Base-by-base conservation (phyloP, 129 eudicot species). In the Glebionis coronaria region DNA sequence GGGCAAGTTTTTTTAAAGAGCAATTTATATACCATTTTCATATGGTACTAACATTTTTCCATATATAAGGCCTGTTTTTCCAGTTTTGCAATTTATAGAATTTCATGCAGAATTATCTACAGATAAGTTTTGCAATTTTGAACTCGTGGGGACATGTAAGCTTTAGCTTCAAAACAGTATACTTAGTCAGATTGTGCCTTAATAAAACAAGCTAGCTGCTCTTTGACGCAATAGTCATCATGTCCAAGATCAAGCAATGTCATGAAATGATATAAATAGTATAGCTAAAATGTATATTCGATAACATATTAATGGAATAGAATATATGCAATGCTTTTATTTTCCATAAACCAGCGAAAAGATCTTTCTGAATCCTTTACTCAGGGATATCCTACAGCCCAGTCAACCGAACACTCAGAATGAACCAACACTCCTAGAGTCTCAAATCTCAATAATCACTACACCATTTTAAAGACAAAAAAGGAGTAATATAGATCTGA, bases 51-150 rank as follows among this genome's bases (percentile, higher is more conserved):
- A n/a, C 16, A 29, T 29, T 35, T 10, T 49, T 59, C 45, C 45
- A 65, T 46, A 60, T 61, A 47, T 31, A 31, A 61, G 49, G 42
- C 38, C 52, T 14, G 40, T 23, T 16, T 46, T 58, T 47, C 45
- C 53, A 15, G 9, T 71, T 27, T 71, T 50, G 44, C 31, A 38
- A 28, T 71, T 28, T 61, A 61, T 38, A 4, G 68, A 31, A 52
- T 31, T 47, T 47, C 35, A 51, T 50, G 76, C 70, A 51, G 63
- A 63, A 44, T 12, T 71, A 25, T 29, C 23, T 47, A 16, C 65
- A 19, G 63, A 42, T 52, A 38, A 52, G 42, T 63, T 52, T 62
- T 38, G 35, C 51, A 59, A 51, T 62, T 56, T 31, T 52, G 70
- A 63, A 51, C 70, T 52, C 10, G 63, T 40, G 56, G 55, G 25